phyloP scores from a whole-genome alignment of 257 asterid species.

The Euphrasia confusa region DNA sequence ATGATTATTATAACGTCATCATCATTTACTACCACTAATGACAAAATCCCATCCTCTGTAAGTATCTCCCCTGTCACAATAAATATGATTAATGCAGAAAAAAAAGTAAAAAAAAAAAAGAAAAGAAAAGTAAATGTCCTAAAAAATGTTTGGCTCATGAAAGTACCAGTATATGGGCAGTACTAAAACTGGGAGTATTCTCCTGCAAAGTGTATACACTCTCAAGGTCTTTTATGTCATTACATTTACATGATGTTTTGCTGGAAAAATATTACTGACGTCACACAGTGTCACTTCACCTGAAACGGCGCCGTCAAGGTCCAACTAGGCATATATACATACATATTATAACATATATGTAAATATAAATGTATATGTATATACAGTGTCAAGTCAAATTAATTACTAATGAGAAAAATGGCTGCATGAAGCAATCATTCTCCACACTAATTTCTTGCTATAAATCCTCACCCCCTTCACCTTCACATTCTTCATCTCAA shows the following conservation, averaged over 20 bases:
- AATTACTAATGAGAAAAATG: constrained; percentile 20
- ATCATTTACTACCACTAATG: no score
- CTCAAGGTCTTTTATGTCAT: constrained; percentile 7
- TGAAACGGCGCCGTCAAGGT: constrained; percentile 56
- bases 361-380: no score
- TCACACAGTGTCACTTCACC: constrained; percentile 34
- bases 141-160: neutral
- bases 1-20: no score
- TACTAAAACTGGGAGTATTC: constrained; percentile 2
- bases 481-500: neutral
- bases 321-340: constrained; percentile 5
- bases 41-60: no score
- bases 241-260: neutral
- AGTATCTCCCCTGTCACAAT: no score
- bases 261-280: constrained; percentile 25
- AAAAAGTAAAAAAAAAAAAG: neutral
- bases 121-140: neutral
- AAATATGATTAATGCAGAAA: neutral
- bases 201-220: neutral
- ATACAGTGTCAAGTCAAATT: constrained; percentile 28
- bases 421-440: constrained; percentile 36
- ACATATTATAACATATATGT: no score
- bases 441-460: neutral
- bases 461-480: neutral
- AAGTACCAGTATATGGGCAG: neutral